Percentiles rank a stretch among this genome's conserved stretches.
Evolutionary conservation across 257 asterid species (phyloP).

Genomic region (Forsythia suspensa): DNA sequence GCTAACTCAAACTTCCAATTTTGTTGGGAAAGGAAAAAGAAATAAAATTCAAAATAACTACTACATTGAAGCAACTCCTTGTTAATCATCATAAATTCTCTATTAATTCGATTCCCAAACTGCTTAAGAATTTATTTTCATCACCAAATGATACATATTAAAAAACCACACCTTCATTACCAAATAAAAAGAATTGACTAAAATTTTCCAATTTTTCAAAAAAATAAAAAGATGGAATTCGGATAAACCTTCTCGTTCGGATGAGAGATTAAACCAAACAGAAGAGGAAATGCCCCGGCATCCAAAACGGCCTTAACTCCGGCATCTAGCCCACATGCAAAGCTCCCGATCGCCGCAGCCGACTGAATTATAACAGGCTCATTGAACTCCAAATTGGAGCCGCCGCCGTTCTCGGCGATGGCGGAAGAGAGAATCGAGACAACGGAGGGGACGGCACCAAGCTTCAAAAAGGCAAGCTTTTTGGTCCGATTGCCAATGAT

Average conservation of each 20-base stretch:
- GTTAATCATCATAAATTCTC: background rate
- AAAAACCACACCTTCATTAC: background rate
- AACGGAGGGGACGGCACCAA: slow-evolving; percentile 81
- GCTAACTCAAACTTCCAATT: background rate
- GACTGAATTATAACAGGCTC: slow-evolving; percentile 65
- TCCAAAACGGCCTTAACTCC: slow-evolving; percentile 87
- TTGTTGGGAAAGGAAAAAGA: background rate
- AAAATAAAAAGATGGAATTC: background rate
- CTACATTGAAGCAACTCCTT: background rate
- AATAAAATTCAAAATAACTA: background rate
- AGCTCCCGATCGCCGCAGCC: slow-evolving; percentile 89
- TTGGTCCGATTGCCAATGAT: slow-evolving; percentile 93
- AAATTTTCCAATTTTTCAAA: background rate
- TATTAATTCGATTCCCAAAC: background rate
- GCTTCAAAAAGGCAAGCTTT: slow-evolving; percentile 74
- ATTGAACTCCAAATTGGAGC: slow-evolving; percentile 39
- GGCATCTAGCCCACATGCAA: slow-evolving; percentile 84
- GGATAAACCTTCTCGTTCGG: slow-evolving; percentile 67
- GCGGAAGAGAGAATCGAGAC: slow-evolving; percentile 60
- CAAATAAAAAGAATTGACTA: background rate
- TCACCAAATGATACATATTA: background rate
- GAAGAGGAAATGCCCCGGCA: slow-evolving; percentile 72
- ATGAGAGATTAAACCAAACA: slow-evolving; percentile 62
- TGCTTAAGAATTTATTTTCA: background rate
- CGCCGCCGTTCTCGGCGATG: slow-evolving; percentile 27